Evolutionary conservation across 169 alveolate genomes (phyloP), one percentile per base, ranked within the genome.

Genomic region (Plasmodium coatneyi): DNA sequence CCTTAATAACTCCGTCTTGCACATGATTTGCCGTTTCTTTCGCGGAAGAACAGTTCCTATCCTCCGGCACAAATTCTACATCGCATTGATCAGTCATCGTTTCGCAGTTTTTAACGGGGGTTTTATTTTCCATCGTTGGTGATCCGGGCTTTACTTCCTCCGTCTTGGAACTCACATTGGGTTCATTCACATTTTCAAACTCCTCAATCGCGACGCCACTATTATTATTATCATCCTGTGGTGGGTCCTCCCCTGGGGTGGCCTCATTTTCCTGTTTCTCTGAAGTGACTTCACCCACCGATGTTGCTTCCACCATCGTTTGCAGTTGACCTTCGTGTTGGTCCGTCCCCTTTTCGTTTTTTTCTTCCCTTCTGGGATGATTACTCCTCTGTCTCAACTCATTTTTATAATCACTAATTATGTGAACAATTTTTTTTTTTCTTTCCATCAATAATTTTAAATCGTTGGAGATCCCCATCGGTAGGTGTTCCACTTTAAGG

Each of bases 361-460:
- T 71, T n/a, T 41, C 78, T 30, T 72, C 92, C 84, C 30, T 84
- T 16, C 56, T 46, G 32, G 80, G 16, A 19, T n/a, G 12, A 49
- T 12, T 71, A 10, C 28, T 25, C 54, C 34, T 78, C 54, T 19
- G 22, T 80, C 81, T 87, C 41, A 87, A 78, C 52, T 78, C 93
- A 60, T 78, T 80, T 49, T 87, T 87, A 79, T 87, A 87, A 36
- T 87, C 93, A 56, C 78, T 87, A 54, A 87, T 87, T 78, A 72
- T 78, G 49, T 4, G 43, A 12, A 22, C 71, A 78, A 87, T 54
- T 56, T 78, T 54, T 41, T 49, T 79, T 87, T 87, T 87, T 78
- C 71, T 87, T 36, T 87, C 80, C 41, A 87, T 79, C 10, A 87
- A 71, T 87, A 72, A 7, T 56, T 87, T 87, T 43, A 87, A 25